Evolutionary conservation across 73 alveolate species (phyloP).

Genomic region (Uronychia setigera): DNA sequence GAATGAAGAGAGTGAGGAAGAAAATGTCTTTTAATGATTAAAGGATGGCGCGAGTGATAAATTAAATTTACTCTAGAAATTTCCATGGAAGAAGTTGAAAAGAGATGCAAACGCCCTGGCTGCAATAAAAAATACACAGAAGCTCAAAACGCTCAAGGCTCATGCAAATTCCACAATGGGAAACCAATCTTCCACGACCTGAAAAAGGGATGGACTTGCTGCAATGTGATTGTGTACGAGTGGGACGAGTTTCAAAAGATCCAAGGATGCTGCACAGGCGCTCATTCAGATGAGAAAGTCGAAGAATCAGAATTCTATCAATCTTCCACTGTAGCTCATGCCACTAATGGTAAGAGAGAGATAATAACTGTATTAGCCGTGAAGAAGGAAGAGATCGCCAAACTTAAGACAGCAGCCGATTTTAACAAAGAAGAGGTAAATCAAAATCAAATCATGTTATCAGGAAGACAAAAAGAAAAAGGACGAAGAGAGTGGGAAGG

Average conservation of each 20-base stretch:
- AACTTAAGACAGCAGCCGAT: conserved; percentile 78
- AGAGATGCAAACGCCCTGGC: conserved; percentile 91
- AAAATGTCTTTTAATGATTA: no score
- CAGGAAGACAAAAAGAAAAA: conserved; percentile 66
- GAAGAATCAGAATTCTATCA: conserved; percentile 75
- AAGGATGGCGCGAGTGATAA: no score
- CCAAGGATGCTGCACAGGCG: conserved; percentile 76
- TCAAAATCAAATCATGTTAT: neutral
- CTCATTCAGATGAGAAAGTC: conserved; percentile 71
- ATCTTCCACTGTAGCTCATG: conserved; percentile 80
- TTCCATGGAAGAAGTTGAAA: conserved; percentile 46
- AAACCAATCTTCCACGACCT: conserved; percentile 96
- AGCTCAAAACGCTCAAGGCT: conserved; percentile 80
- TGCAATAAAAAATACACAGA: conserved; percentile 88
- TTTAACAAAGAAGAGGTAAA: conserved; percentile 74
- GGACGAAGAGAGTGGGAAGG: conserved; percentile 63
- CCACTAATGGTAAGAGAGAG: conserved; percentile 38
- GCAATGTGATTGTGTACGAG: conserved; percentile 86
- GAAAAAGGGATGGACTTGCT: conserved; percentile 98
- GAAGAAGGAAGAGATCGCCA: conserved; percentile 67
- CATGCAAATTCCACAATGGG: conserved; percentile 94
- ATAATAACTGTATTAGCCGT: conserved; percentile 48
- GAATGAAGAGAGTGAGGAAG: no score
- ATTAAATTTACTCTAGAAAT: neutral
- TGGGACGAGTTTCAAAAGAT: conserved; percentile 86